These are phyloP conservation scores for Podila minutissima DNA, from an alignment of 192 early-diverging fungal species.

Conservation along the genomic window DNA sequence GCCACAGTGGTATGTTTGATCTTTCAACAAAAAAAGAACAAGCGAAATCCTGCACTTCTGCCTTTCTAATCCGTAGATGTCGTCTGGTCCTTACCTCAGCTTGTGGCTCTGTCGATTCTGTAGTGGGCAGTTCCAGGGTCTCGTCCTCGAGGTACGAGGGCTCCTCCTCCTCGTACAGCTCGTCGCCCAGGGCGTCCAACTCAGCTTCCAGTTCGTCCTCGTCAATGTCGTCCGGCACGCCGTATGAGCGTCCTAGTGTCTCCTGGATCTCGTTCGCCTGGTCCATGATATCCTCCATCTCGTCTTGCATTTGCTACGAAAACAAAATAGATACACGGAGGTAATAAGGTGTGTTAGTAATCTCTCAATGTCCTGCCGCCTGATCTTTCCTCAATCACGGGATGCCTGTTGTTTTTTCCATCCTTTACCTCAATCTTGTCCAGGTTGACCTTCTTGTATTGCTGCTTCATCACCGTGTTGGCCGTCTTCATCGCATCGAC, in stretches of 20 bases:
- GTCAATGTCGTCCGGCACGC: conserved; percentile 94
- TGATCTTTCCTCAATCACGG: neutral
- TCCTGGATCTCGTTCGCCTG: conserved; percentile 99
- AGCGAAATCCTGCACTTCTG: neutral
- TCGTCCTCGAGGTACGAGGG: conserved; percentile 90
- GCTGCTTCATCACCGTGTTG: conserved; percentile 95
- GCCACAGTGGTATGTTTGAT: neutral
- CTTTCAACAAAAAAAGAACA: neutral
- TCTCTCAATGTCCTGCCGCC: too few species aligned
- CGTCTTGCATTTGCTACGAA: conserved; percentile 89
- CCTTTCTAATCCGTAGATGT: too few species aligned
- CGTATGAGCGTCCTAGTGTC: conserved; percentile 90
- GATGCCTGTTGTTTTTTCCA: neutral
- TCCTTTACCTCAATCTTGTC: conserved; percentile 90
- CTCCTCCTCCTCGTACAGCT: conserved; percentile 82
- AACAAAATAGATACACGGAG: neutral
- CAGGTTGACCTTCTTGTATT: conserved; percentile 94
- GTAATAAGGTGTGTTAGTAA: neutral
- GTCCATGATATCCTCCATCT: conserved; percentile 98
- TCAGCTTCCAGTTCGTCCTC: conserved; percentile 99
- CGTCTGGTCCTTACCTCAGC: conserved; percentile 50
- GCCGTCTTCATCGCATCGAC: conserved; percentile 97
- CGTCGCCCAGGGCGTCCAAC: conserved; percentile 96
- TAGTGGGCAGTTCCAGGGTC: conserved; percentile 57
- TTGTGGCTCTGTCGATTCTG: conserved; percentile 55